These are phyloP conservation scores for Fraxinus dipetala DNA, from an alignment of 305 asterid genomes.

Conservation along the genomic window DNA sequence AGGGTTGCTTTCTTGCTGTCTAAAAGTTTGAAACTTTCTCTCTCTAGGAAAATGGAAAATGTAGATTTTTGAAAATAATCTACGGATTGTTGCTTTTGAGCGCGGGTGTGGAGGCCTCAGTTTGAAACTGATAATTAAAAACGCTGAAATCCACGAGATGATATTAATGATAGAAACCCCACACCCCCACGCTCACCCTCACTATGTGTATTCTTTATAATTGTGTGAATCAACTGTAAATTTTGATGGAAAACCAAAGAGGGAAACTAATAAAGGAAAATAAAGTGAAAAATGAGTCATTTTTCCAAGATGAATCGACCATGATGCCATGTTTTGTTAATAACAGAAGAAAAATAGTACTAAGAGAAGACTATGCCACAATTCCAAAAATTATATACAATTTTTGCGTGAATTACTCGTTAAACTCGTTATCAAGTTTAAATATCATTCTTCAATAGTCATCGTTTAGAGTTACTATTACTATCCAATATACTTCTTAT, in stretches of 20 bases:
- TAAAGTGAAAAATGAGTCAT: neutral
- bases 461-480: neutral
- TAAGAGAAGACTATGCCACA: neutral
- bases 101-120: constrained; percentile 62
- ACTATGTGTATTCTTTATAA: constrained; percentile 18
- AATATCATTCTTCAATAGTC: too few relatives aligned
- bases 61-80: constrained; percentile 39
- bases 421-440: neutral
- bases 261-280: neutral
- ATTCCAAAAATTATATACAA: neutral
- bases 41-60: constrained; percentile 22
- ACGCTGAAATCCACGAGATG: constrained; percentile 90
- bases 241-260: neutral
- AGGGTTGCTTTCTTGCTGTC: constrained; percentile 43
- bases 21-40: constrained; percentile 31
- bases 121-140: constrained; percentile 42
- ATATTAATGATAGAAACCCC: constrained; percentile 49
- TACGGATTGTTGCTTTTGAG: constrained; percentile 73
- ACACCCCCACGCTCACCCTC: constrained; percentile 47
- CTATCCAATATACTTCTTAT: too few relatives aligned
- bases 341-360: neutral
- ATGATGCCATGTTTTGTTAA: neutral
- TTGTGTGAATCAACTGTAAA: neutral
- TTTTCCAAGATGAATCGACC: neutral
- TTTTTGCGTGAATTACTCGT: neutral